Percentiles rank a stretch among this genome's conserved stretches.
These are phyloP conservation scores for Dioszegia aurantiaca DNA, from an alignment of 768 basidiomycete genomes.

Conservation along the genomic window DNA sequence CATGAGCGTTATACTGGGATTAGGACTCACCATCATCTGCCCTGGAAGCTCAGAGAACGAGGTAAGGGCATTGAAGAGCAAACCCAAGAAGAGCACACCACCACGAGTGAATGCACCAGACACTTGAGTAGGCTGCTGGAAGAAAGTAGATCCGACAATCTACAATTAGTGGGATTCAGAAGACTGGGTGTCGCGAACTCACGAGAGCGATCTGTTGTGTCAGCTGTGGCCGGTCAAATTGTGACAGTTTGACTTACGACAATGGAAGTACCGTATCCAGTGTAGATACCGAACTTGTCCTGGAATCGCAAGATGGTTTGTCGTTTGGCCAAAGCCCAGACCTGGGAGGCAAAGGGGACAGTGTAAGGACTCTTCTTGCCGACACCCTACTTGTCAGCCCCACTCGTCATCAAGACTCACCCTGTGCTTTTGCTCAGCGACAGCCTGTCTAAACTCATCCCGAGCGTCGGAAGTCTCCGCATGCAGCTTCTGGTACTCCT, in stretches of 20 bases:
- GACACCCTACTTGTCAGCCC: conserved; percentile 57
- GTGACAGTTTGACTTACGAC: conserved; percentile 47
- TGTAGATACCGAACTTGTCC: conserved; percentile 72
- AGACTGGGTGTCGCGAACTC: too few relatives aligned
- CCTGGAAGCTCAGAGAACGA: conserved; percentile 54
- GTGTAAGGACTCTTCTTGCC: conserved; percentile 74
- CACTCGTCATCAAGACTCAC: neutral
- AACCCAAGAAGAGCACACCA: conserved; percentile 67
- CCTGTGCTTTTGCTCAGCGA: conserved; percentile 71
- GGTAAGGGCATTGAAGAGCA: conserved; percentile 54
- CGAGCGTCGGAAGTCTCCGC: conserved; percentile 57
- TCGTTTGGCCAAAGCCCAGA: conserved; percentile 65
- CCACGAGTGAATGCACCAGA: conserved; percentile 84
- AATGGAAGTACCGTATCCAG: conserved; percentile 64
- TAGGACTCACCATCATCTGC: conserved; percentile 59
- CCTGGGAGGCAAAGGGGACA: conserved; percentile 71
- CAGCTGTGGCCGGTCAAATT: neutral
- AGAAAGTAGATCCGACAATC: conserved; percentile 66
- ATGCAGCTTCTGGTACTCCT: conserved; percentile 67
- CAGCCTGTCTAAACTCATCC: conserved; percentile 73
- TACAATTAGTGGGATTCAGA: too few relatives aligned
- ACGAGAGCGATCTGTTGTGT: conserved; percentile 47
- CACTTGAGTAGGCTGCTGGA: conserved; percentile 68
- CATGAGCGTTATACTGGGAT: neutral
- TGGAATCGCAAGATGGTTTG: conserved; percentile 69